A percentile compares a stretch with the other conserved stretches of the same genome.
Evolutionary conservation across 352 stramenopile genomes (phyloP).

Genomic region (Phytophthora pisi): DNA sequence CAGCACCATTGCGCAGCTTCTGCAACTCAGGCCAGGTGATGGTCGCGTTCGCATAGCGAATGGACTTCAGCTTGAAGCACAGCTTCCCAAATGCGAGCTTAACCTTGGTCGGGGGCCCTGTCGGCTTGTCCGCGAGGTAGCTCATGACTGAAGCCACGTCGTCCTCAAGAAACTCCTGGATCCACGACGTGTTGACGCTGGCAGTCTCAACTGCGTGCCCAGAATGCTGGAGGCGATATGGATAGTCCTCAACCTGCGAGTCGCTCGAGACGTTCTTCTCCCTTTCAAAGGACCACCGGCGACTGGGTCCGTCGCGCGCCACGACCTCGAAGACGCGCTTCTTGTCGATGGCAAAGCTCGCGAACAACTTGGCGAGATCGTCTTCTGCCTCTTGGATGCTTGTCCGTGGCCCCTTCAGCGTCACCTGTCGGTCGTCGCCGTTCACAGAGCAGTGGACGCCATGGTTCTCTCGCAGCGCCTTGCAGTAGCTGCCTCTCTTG

Average conservation of each 20-base stretch:
- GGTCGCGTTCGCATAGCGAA: conserved; percentile 21
- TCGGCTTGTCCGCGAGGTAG: conserved; percentile 27
- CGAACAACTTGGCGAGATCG: conserved; percentile 35
- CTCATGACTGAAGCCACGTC: conserved; percentile 29
- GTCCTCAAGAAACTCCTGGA: conserved; percentile 35
- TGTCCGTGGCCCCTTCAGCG: conserved; percentile 23
- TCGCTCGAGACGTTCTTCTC: conserved; percentile 18
- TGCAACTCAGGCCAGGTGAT: conserved; percentile 43
- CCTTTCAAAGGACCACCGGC: conserved; percentile 39
- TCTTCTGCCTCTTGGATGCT: conserved; percentile 25
- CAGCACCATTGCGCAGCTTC: conserved; percentile 23
- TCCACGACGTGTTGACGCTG: conserved; percentile 26
- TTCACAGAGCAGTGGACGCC: conserved; percentile 40
- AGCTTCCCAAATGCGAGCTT: conserved; percentile 40
- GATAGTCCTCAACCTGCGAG: conserved; percentile 23
- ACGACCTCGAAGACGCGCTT: conserved; percentile 37
- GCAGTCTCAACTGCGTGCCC: conserved; percentile 23
- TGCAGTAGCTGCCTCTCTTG: conserved; percentile 44
- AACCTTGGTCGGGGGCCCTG: conserved; percentile 13
- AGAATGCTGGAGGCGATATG: conserved; percentile 32
- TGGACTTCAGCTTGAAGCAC: conserved; percentile 38
- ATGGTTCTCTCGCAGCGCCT: conserved; percentile 32
- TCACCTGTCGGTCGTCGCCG: conserved; percentile 29
- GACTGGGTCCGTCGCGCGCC: conserved; percentile 24
- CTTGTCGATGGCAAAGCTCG: conserved; percentile 11